These are phyloP conservation scores for Chrysoporthe austroafricana DNA, from an alignment of 2,329 filamentous ascomycete genomes.

Conservation along the genomic window DNA sequence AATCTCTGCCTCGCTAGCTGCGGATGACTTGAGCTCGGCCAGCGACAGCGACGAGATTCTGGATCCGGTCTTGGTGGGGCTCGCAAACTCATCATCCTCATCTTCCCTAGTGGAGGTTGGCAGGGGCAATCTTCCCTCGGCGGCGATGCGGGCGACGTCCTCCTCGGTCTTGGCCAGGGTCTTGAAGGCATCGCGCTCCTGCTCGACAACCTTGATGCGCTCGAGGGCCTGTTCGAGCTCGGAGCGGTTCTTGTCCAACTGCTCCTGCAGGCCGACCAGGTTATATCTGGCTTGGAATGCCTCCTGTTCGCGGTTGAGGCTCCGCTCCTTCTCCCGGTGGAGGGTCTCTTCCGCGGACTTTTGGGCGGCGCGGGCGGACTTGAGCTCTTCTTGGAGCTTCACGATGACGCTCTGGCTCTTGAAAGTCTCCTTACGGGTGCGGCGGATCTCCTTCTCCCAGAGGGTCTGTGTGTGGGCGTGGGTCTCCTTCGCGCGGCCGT, in stretches of 20 bases:
- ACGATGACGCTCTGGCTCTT: conserved; percentile 72
- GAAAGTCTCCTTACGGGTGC: conserved; percentile 73
- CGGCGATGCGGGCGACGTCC: conserved; percentile 68
- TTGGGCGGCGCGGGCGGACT: conserved; percentile 58
- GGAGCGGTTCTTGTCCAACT: conserved; percentile 39
- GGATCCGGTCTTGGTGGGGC: conserved; percentile 55
- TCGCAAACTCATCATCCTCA: conserved; percentile 62
- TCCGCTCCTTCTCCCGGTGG: conserved; percentile 65
- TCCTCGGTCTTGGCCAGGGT: conserved; percentile 74
- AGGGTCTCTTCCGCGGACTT: conserved; percentile 63
- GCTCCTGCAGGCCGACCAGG: conserved; percentile 67
- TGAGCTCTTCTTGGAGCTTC: conserved; percentile 75
- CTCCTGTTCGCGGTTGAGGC: conserved; percentile 67
- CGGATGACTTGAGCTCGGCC: conserved; percentile 58
- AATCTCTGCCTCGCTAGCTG: conserved; percentile 60
- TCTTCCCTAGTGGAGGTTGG: conserved; percentile 49
- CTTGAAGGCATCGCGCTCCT: conserved; percentile 76
- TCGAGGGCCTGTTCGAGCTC: conserved; percentile 63
- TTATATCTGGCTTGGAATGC: conserved; percentile 70
- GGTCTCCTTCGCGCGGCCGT: conserved; percentile 70
- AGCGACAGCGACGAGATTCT: conserved; percentile 51
- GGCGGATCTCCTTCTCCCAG: conserved; percentile 76
- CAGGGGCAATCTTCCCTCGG: conserved; percentile 70
- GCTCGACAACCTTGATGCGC: conserved; percentile 67
- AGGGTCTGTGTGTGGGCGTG: conserved; percentile 67